These are phyloP conservation scores for Bothriochloa decipiens DNA, from an alignment of 176 grass and related monocot species.

Conservation along the genomic window DNA sequence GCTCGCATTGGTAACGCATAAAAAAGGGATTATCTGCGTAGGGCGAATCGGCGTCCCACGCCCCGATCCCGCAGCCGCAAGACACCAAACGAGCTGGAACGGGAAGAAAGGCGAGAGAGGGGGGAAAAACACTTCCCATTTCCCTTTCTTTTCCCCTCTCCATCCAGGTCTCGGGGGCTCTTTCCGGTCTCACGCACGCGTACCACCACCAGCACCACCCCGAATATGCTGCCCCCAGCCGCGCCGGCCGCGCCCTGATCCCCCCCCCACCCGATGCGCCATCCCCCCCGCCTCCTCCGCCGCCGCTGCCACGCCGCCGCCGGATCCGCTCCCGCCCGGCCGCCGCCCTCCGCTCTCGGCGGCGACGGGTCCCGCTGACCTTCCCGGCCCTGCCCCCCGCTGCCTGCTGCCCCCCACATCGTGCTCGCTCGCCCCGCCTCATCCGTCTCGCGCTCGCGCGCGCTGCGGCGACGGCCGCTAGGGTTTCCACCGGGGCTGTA, in stretches of 20 bases:
- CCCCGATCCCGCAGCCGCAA: constrained; percentile 15
- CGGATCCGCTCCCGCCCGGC: constrained; percentile 37
- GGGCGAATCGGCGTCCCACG: not conserved
- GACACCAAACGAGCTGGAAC: constrained; percentile 29
- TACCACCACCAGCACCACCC: constrained; percentile 30
- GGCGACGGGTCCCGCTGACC: constrained; percentile 22
- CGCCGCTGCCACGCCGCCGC: constrained; percentile 40
- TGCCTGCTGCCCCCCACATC: not conserved
- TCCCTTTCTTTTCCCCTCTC: too few species aligned
- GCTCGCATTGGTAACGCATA: not conserved
- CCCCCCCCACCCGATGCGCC: constrained; percentile 19
- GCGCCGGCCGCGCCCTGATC: constrained; percentile 63
- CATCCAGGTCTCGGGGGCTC: not conserved
- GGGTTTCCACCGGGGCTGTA: not conserved
- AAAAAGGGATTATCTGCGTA: not conserved
- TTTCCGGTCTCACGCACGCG: constrained; percentile 47
- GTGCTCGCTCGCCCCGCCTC: too few species aligned
- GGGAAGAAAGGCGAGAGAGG: not conserved
- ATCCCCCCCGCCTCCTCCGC: not conserved
- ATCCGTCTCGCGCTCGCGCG: constrained; percentile 1
- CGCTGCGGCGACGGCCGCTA: constrained; percentile 3
- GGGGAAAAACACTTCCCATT: not conserved
- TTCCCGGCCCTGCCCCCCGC: not conserved
- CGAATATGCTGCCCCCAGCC: constrained; percentile 61
- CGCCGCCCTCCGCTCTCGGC: not conserved